phyloP scores from a whole-genome alignment of 1,284 basidiomycete genomes.

The Cerioporus squamosus region DNA sequence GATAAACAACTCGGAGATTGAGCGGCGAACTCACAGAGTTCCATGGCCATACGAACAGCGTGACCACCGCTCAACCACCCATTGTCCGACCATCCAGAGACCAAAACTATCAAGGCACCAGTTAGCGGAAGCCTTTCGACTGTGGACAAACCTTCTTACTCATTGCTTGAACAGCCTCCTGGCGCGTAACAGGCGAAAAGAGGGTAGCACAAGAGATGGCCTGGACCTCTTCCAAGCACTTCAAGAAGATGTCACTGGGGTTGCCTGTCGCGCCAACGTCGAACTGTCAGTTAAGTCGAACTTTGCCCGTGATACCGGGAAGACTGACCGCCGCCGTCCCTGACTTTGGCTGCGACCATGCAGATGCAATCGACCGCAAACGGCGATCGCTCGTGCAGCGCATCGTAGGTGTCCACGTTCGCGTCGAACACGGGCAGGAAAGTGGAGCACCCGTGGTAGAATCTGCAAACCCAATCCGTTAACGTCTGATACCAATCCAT shows the following conservation, averaged over 20 bases:
- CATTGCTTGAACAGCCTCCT: conserved; percentile 91
- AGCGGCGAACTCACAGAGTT: conserved; percentile 64
- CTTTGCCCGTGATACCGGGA: not conserved
- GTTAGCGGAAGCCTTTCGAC: conserved; percentile 16
- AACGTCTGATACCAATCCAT: not conserved
- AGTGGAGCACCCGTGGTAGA: conserved; percentile 87
- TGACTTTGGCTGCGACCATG: conserved; percentile 86
- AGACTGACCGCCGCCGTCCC: conserved; percentile 80
- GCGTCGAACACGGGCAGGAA: conserved; percentile 88
- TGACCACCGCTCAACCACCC: conserved; percentile 92
- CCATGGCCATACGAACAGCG: conserved; percentile 92
- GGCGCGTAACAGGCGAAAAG: conserved; percentile 80
- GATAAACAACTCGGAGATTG: not conserved
- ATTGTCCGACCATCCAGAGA: conserved; percentile 90
- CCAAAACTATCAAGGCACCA: conserved; percentile 57
- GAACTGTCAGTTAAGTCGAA: not conserved
- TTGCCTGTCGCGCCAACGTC: conserved; percentile 43
- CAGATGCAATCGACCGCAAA: conserved; percentile 88
- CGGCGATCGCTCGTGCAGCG: conserved; percentile 78
- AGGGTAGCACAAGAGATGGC: conserved; percentile 83
- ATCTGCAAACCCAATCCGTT: conserved; percentile 47
- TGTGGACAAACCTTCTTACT: conserved; percentile 49
- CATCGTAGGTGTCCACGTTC: conserved; percentile 79
- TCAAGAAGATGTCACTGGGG: conserved; percentile 66
- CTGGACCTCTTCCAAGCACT: conserved; percentile 82